Percentiles rank a stretch among this genome's conserved stretches.
Conservation (phyloP, 73 alveolate genomes). For the Blepharisma japonicum region DNA sequence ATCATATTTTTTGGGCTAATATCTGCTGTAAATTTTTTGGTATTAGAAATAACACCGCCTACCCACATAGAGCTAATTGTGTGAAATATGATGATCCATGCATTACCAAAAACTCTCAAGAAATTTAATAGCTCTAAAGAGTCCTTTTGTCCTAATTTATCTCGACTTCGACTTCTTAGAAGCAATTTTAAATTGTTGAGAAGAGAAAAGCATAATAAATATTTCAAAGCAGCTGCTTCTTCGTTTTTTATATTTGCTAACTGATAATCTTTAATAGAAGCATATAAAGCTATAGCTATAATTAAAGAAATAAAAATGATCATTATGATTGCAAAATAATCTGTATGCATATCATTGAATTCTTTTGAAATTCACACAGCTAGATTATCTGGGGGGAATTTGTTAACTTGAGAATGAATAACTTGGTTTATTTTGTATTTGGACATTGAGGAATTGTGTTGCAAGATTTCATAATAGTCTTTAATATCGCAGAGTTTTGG, state of each 20-base stretch:
- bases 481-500: not conserved
- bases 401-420: not conserved
- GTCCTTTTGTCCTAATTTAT: constrained; percentile 20
- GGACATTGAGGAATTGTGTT: not conserved
- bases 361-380: not conserved
- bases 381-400: not conserved
- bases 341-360: not conserved
- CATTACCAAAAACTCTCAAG: not conserved
- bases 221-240: not conserved
- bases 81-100: not conserved
- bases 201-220: not conserved
- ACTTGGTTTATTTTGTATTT: not conserved
- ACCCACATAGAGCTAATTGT: not conserved
- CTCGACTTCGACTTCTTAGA: constrained; percentile 23
- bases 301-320: not conserved
- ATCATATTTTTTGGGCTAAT: too few relatives aligned
- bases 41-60: not conserved
- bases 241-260: not conserved
- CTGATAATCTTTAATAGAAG: not conserved
- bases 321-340: not conserved
- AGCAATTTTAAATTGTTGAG: constrained; percentile 26
- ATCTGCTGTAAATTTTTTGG: not conserved
- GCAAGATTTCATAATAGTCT: not conserved
- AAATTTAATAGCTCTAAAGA: not conserved
- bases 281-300: not conserved